phyloP scores from a whole-genome alignment of 305 asterid species.

The Fraxinus ornus region DNA sequence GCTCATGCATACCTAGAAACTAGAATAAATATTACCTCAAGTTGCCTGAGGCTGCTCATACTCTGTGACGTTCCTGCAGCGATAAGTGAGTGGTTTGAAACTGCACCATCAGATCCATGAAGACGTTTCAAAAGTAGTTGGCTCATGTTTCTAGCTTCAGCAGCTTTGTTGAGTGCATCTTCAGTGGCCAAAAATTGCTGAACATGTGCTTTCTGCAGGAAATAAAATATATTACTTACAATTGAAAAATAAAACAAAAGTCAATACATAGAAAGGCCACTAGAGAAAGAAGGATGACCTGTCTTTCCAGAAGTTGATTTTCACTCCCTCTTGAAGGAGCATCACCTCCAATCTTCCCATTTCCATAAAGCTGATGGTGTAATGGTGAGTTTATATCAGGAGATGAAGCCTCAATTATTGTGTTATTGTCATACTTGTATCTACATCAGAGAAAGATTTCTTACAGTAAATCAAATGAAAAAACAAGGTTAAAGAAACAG shows the following conservation, averaged over 20 bases:
- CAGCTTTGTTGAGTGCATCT: conserved; percentile 82
- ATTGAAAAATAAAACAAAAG: not conserved
- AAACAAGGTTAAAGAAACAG: not conserved
- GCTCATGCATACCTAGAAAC: not conserved
- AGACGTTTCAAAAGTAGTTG: conserved; percentile 77
- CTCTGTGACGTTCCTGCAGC: conserved; percentile 69
- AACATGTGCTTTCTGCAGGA: conserved; percentile 50
- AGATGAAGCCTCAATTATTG: conserved; percentile 80
- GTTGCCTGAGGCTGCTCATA: conserved; percentile 99
- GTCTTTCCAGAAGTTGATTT: conserved; percentile 95
- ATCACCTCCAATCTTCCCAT: conserved; percentile 76
- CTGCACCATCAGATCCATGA: conserved; percentile 74
- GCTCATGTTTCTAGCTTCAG: conserved; percentile 57
- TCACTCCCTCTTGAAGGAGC: conserved; percentile 71
- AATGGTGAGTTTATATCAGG: conserved; percentile 79
- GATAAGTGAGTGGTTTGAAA: conserved; percentile 64
- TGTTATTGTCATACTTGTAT: conserved; percentile 86
- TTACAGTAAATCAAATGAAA: not conserved
- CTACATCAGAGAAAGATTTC: conserved; percentile 30
- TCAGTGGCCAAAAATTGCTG: conserved; percentile 72
- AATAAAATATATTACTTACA: not conserved
- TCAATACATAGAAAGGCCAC: not conserved
- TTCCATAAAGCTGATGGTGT: conserved; percentile 83
- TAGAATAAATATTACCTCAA: conserved; percentile 60
- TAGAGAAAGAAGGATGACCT: conserved; percentile 43